These are phyloP conservation scores for Penicillium concentricum DNA, from an alignment of 2,329 filamentous ascomycete species.

Conservation along the genomic window DNA sequence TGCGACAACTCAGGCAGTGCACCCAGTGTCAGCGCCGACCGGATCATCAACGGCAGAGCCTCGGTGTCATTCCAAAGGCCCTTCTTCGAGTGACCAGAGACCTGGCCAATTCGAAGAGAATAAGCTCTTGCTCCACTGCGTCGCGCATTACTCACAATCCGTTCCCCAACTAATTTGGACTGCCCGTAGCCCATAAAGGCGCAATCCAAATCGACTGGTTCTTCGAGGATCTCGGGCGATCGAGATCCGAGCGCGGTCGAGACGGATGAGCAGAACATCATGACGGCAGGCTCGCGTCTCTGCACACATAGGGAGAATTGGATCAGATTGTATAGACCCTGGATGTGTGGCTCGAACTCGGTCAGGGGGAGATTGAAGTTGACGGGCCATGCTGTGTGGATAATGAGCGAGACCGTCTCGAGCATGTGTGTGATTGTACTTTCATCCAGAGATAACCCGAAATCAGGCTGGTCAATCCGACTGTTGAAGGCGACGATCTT, in stretches of 20 bases:
- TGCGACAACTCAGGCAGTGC: conserved; percentile 26
- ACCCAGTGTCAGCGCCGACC: conserved; percentile 29
- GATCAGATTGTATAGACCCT: conserved; percentile 47
- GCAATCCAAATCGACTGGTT: conserved; percentile 8
- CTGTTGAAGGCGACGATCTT: conserved; percentile 45
- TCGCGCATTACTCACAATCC: conserved; percentile 29
- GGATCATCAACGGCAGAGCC: conserved; percentile 34
- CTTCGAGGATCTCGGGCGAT: conserved; percentile 17
- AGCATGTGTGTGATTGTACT: conserved; percentile 41
- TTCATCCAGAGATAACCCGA: conserved; percentile 40
- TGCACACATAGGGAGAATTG: conserved; percentile 44
- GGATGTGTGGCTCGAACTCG: conserved; percentile 50
- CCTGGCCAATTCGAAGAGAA: conserved; percentile 36
- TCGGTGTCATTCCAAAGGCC: conserved; percentile 38
- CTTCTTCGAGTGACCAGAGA: conserved; percentile 34
- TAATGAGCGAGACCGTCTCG: conserved; percentile 44
- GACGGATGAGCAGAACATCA: conserved; percentile 55
- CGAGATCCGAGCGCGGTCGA: conserved; percentile 36
- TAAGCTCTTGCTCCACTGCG: conserved; percentile 25
- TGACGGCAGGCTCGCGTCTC: conserved; percentile 30
- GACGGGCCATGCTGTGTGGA: conserved; percentile 57
- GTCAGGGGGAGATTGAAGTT: conserved; percentile 54
- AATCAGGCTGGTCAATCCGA: conserved; percentile 39
- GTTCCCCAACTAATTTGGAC: conserved; percentile 35
- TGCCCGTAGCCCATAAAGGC: conserved; percentile 35